phyloP scores from a whole-genome alignment of 768 basidiomycete species.

The Boletus tomentosulus region DNA sequence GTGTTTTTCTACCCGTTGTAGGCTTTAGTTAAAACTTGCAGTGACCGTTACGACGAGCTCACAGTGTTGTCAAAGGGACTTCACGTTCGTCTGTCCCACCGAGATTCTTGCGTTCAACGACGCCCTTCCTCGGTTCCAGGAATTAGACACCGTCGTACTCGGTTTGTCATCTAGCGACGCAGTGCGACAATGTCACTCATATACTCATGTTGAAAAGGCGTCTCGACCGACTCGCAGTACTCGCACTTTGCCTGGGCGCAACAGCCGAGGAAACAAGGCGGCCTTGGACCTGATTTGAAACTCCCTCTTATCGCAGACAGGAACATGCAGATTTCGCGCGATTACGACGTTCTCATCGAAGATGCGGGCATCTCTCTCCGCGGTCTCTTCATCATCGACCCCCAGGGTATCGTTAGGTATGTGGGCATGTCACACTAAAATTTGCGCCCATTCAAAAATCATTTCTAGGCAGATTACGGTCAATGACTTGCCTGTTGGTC shows the following conservation, averaged over 20 bases:
- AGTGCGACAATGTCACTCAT: background rate
- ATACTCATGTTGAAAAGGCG: constrained; percentile 35
- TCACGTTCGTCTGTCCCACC: constrained; percentile 88
- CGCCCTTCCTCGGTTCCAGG: constrained; percentile 69
- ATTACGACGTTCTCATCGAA: constrained; percentile 86
- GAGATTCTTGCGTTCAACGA: constrained; percentile 96
- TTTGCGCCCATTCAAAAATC: background rate
- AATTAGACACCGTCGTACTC: constrained; percentile 70
- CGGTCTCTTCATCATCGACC: constrained; percentile 84
- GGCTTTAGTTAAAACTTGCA: constrained; percentile 18
- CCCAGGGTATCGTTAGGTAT: constrained; percentile 69
- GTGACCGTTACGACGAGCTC: background rate
- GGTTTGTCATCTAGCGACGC: constrained; percentile 39
- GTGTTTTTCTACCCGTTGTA: constrained; percentile 94
- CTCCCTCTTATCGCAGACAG: constrained; percentile 81
- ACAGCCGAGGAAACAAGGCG: constrained; percentile 79
- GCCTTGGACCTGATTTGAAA: constrained; percentile 83
- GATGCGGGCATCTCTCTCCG: constrained; percentile 86
- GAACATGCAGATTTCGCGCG: constrained; percentile 73
- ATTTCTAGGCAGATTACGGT: constrained; percentile 69
- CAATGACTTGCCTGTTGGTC: constrained; percentile 91
- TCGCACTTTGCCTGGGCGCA: constrained; percentile 86
- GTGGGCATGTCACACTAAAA: background rate
- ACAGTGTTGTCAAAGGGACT: constrained; percentile 51
- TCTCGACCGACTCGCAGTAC: constrained; percentile 89